Percentiles rank a stretch among this genome's conserved stretches.
Evolutionary conservation across 2,329 filamentous ascomycete species (phyloP).

Genomic region (Hypoxylon sp.): DNA sequence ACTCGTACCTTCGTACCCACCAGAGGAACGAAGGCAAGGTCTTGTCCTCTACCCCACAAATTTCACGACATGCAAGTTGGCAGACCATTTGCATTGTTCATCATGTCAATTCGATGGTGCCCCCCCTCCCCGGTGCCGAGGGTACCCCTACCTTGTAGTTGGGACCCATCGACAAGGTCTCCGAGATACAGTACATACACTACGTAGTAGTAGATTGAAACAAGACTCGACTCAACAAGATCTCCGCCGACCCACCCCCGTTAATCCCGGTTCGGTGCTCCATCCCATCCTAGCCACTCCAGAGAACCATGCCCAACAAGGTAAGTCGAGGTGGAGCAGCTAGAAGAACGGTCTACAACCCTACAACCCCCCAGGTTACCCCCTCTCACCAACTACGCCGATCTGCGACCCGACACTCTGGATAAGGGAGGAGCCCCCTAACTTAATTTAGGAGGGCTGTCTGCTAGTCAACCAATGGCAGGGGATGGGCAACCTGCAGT

Average conservation of each 20-base stretch:
- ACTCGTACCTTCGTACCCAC: background rate
- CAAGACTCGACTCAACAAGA: conserved; percentile 31
- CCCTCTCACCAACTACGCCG: conserved; percentile 31
- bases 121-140: conserved; percentile 16
- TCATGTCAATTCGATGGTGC: background rate
- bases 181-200: conserved; percentile 10
- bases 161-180: conserved; percentile 1
- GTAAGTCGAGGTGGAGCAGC: conserved; percentile 18
- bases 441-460: conserved; percentile 18
- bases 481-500: background rate
- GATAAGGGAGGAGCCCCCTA: conserved; percentile 36
- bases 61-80: conserved; percentile 6
- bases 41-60: conserved; percentile 10
- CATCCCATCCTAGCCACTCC: conserved; percentile 8
- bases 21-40: background rate
- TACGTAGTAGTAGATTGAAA: conserved; percentile 8
- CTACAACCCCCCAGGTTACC: background rate
- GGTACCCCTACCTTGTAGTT: conserved; percentile 19
- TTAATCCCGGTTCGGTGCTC: conserved; percentile 12
- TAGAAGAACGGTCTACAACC: conserved; percentile 19
- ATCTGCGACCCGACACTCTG: conserved; percentile 33
- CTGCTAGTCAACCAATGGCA: conserved; percentile 25
- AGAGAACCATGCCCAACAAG: conserved; percentile 14
- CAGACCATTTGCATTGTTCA: conserved; percentile 18
- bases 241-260: conserved; percentile 25